Evolutionary conservation across 352 stramenopile genomes (phyloP), one percentile per base, ranked within the genome.

Genomic region (Aphanomyces invadans): DNA sequence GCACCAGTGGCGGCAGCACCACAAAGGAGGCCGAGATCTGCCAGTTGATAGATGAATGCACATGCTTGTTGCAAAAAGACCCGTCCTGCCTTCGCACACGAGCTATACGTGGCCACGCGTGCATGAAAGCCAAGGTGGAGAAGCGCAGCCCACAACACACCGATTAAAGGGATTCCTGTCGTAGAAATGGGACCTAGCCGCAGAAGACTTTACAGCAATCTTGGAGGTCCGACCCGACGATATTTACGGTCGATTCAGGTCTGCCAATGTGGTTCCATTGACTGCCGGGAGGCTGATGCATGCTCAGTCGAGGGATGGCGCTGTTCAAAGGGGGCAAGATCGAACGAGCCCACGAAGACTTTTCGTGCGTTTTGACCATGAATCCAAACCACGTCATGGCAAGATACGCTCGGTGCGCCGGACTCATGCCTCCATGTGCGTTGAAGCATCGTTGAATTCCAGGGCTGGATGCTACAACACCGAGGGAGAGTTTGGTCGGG

Each of bases 371-470:
- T 4, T 65, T 92, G 4, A 76, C 83, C 60, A 60, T 86, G 38
- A 87, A 89, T 70, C 79, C 83, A 2, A 77, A 81, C 54, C 83
- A 92, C 54, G 78, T 92, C 39, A 90, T 92, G 83, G 83, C 83
- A 12, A 78, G 81, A 23, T 92, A 90, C 21, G 82, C 82, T 15
- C 69, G 74, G 74, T 81, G 56, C 10, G 19, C 62, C 19, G 3
- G 5, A 44, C 19, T 17, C 9, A 59, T 31, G 11, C 19, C 17
- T 19, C 12, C 3, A 4, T 38, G 38, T 60, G 0, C 0, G 33
- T 70, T 17, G 17, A 17, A 71, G 26, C 36, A n/a, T 45, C 11
- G 42, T 15, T 7, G 23, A 60, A 5, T 5, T 23, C 11, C 49
- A 85, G 80, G 11, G 81, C 81, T 29, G 80, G 83, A 0, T 92